Evolutionary conservation across 2,329 filamentous ascomycete genomes (phyloP).

Genomic region (Triangularia setosa): DNA sequence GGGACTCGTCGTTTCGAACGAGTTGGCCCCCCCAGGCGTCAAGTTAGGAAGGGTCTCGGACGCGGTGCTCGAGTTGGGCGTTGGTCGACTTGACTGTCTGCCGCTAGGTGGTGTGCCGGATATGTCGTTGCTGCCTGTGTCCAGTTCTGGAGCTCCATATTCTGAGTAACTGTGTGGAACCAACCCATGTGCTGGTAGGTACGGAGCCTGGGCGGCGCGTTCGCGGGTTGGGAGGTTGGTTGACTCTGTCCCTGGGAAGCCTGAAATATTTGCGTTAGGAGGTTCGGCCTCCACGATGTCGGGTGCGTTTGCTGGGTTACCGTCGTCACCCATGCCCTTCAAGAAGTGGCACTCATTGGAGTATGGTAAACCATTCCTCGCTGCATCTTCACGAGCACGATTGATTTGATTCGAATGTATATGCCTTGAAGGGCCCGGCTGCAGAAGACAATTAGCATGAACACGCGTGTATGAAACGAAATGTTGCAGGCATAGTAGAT

Average conservation of each 20-base stretch:
- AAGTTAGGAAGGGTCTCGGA: constrained; percentile 39
- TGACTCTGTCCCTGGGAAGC: constrained; percentile 14
- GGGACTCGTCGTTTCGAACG: constrained; percentile 52
- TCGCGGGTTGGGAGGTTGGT: constrained; percentile 21
- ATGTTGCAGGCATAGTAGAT: background rate
- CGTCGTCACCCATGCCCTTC: constrained; percentile 38
- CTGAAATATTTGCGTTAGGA: constrained; percentile 28
- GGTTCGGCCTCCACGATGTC: constrained; percentile 39
- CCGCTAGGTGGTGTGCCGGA: constrained; percentile 46
- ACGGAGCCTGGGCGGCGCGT: constrained; percentile 18
- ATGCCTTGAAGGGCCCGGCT: constrained; percentile 1
- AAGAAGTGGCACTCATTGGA: constrained; percentile 43
- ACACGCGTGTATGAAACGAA: background rate
- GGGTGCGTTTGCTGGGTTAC: constrained; percentile 37
- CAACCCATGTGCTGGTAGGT: constrained; percentile 16
- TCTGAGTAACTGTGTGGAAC: constrained; percentile 12
- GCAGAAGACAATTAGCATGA: background rate
- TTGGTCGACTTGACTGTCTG: constrained; percentile 51
- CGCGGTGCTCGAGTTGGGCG: constrained; percentile 54
- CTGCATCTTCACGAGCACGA: background rate
- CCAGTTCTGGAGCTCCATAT: constrained; percentile 42
- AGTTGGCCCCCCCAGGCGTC: constrained; percentile 39
- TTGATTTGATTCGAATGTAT: background rate
- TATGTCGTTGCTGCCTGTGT: constrained; percentile 43
- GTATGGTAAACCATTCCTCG: constrained; percentile 32